A percentile compares a stretch with the other conserved stretches of the same genome.
Evolutionary conservation across 192 early-diverging fungal genomes (phyloP).

Genomic region (Gonapodya prolifera): DNA sequence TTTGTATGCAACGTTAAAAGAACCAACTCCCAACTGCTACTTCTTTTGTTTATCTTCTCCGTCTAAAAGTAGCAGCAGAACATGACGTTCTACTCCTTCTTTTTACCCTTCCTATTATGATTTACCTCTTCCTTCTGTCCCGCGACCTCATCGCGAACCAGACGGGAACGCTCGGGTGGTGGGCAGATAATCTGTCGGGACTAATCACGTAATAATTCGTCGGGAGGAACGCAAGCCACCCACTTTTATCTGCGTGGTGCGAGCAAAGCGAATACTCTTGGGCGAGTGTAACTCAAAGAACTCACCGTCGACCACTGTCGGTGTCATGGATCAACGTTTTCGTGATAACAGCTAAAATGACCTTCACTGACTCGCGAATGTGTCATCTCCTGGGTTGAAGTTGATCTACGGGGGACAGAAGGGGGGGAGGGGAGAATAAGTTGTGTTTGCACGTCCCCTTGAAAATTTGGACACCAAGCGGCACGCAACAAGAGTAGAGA

Average conservation of each 20-base stretch:
- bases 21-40: too few relatives aligned
- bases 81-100: too few relatives aligned
- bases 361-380: not conserved
- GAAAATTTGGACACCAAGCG: too few relatives aligned
- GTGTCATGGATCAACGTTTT: too few relatives aligned
- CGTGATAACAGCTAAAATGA: too few relatives aligned
- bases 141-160: slow-evolving; percentile 35
- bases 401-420: not conserved
- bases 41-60: too few relatives aligned
- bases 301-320: slow-evolving; percentile 57
- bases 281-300: slow-evolving; percentile 55
- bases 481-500: not conserved
- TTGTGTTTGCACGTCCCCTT: too few relatives aligned
- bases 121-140: slow-evolving; percentile 5
- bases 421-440: too few relatives aligned
- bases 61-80: too few relatives aligned
- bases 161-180: slow-evolving; percentile 30
- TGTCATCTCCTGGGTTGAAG: not conserved
- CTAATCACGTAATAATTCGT: not conserved
- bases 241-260: slow-evolving; percentile 54
- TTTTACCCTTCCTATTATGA: not conserved
- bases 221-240: slow-evolving; percentile 19
- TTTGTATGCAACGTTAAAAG: too few relatives aligned
- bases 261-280: slow-evolving; percentile 38
- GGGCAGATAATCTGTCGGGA: slow-evolving; percentile 1